Conservation (phyloP, 2,329 filamentous ascomycete genomes). For the Septoria linicola region DNA sequence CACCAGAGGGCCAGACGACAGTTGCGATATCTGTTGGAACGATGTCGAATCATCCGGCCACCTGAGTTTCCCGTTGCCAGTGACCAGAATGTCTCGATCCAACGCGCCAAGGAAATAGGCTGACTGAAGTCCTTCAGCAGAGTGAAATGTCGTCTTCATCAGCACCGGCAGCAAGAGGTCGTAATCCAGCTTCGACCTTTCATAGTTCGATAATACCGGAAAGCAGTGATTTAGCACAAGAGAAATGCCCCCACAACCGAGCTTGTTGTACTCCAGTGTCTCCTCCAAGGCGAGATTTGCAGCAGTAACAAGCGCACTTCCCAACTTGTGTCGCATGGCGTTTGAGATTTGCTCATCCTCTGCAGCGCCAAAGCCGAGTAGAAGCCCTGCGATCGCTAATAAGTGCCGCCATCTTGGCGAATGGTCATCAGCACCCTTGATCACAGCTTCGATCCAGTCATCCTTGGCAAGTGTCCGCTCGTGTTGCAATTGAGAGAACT, state of each 20-base stretch:
- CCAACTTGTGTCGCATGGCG: slow-evolving; percentile 64
- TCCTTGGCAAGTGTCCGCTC: slow-evolving; percentile 43
- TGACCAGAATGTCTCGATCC: slow-evolving; percentile 63
- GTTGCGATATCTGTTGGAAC: slow-evolving; percentile 57
- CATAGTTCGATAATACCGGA: slow-evolving; percentile 63
- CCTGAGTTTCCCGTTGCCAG: slow-evolving; percentile 54
- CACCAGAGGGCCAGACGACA: slow-evolving; percentile 62
- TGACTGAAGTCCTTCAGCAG: slow-evolving; percentile 69
- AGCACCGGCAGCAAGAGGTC: slow-evolving; percentile 68
- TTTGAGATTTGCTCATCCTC: slow-evolving; percentile 63
- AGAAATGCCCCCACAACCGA: slow-evolving; percentile 54
- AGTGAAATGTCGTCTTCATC: slow-evolving; percentile 66
- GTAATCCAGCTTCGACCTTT: slow-evolving; percentile 62
- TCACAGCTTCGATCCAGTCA: slow-evolving; percentile 59
- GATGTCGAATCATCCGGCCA: slow-evolving; percentile 64
- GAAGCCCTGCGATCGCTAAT: slow-evolving; percentile 73
- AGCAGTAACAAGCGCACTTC: slow-evolving; percentile 71
- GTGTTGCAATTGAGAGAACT: slow-evolving; percentile 32
- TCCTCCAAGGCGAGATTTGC: slow-evolving; percentile 71
- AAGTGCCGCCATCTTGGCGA: slow-evolving; percentile 77
- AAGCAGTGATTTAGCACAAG: slow-evolving; percentile 77
- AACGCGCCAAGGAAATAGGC: slow-evolving; percentile 73
- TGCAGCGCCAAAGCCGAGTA: slow-evolving; percentile 71
- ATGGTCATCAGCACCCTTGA: slow-evolving; percentile 60
- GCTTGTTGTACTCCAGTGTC: slow-evolving; percentile 52